A percentile compares a stretch with the other conserved stretches of the same genome.
Conservation (phyloP, 108 stramenopile species). For the Aurantiochytrium sp. region DNA sequence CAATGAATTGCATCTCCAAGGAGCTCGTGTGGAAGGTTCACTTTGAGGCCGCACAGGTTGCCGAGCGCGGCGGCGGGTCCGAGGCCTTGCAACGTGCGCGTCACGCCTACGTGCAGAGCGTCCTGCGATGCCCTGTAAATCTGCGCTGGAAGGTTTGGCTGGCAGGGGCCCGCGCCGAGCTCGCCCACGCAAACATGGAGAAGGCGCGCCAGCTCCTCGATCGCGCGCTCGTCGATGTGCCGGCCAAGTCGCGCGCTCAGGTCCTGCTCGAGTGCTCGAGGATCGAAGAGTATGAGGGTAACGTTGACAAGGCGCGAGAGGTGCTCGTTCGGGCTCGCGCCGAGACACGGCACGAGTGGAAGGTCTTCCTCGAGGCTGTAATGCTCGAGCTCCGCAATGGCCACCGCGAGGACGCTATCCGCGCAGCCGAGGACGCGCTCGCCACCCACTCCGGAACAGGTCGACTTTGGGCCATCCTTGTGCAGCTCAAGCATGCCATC, state of each 20-base stretch:
- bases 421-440: conserved; percentile 67
- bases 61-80: conserved; percentile 69
- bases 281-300: conserved; percentile 79
- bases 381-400: conserved; percentile 74
- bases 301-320: conserved; percentile 66
- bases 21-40: conserved; percentile 93
- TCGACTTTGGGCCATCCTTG: conserved; percentile 87
- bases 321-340: conserved; percentile 63
- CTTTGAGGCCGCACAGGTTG: conserved; percentile 81
- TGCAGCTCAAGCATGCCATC: conserved; percentile 72
- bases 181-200: conserved; percentile 65
- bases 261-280: conserved; percentile 81
- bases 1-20: conserved; percentile 69
- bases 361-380: conserved; percentile 84
- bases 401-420: conserved; percentile 48
- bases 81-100: conserved; percentile 48
- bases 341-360: conserved; percentile 80
- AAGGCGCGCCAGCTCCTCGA: conserved; percentile 68
- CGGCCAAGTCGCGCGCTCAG: conserved; percentile 73
- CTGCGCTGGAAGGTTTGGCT: conserved; percentile 91
- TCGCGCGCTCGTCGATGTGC: conserved; percentile 74
- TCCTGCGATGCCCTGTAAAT: conserved; percentile 74
- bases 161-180: conserved; percentile 85
- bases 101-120: conserved; percentile 65
- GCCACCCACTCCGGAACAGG: conserved; percentile 79